Evolutionary conservation across 2,329 filamentous ascomycete species (phyloP).

Genomic region (Ophiocordyceps robertsii): DNA sequence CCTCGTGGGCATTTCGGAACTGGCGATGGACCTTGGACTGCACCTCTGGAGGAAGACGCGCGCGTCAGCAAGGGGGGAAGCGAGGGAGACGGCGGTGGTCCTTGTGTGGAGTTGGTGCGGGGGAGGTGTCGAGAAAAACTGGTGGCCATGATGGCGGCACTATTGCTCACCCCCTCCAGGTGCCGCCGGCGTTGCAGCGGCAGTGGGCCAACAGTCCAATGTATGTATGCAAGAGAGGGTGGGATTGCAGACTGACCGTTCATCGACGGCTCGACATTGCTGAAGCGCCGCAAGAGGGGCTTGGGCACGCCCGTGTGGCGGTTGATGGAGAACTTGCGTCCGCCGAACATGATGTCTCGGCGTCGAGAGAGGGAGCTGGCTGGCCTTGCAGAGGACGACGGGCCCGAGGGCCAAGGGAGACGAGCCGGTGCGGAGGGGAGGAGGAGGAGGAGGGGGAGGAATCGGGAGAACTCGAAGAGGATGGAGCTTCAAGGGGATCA

Average conservation of each 20-base stretch:
- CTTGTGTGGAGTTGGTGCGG: not conserved
- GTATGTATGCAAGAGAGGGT: no score
- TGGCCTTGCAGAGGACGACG: not conserved
- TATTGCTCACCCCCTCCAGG: no score
- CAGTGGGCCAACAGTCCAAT: no score
- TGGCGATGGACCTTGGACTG: conserved; percentile 76
- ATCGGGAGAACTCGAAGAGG: no score
- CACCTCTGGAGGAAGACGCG: conserved; percentile 41
- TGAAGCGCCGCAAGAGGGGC: conserved; percentile 39
- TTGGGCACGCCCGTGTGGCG: conserved; percentile 49
- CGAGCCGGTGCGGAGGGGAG: no score
- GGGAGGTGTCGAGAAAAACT: not conserved
- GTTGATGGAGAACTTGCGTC: conserved; percentile 55
- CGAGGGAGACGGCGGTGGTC: no score
- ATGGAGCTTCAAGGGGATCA: no score
- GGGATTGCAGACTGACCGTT: conserved; percentile 42
- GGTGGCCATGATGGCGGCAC: not conserved
- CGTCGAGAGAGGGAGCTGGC: no score
- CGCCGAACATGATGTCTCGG: conserved; percentile 31
- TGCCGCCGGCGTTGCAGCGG: not conserved
- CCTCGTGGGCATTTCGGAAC: conserved; percentile 82
- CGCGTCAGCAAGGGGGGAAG: not conserved
- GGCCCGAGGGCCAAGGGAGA: not conserved
- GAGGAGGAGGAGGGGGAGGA: no score
- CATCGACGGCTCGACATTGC: conserved; percentile 39